Conservation (phyloP, 352 stramenopile species). For the Globisporangium irregulare region DNA sequence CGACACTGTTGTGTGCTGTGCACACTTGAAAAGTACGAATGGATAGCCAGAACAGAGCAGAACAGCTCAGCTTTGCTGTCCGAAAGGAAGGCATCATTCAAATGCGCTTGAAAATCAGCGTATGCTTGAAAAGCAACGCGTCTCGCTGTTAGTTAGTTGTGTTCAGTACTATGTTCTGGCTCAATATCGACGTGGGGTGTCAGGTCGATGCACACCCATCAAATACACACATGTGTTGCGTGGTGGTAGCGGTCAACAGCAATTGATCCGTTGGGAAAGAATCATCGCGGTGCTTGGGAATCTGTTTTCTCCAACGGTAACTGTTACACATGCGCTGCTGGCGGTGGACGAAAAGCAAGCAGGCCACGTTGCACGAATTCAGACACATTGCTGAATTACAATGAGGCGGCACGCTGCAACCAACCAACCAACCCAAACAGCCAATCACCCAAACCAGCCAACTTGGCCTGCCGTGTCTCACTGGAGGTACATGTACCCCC, state of each 20-base stretch:
- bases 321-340: neutral
- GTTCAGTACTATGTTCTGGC: neutral
- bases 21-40: neutral
- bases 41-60: neutral
- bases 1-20: neutral
- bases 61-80: neutral
- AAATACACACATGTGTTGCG: neutral
- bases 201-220: neutral
- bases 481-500: neutral
- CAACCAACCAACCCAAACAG: neutral
- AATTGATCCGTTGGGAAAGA: neutral
- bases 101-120: neutral
- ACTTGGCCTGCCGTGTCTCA: neutral
- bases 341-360: neutral
- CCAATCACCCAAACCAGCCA: neutral
- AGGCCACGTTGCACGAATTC: neutral
- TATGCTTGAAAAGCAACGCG: neutral
- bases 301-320: neutral
- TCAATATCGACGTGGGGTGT: neutral
- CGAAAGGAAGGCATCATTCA: neutral
- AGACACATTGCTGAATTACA: neutral
- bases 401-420: neutral
- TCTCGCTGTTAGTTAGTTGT: no score
- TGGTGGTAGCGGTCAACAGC: neutral
- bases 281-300: neutral